A percentile compares a stretch with the other conserved stretches of the same genome.
These are phyloP conservation scores for Arachis monticola DNA, from an alignment of 331 rosid species.

Conservation along the genomic window DNA sequence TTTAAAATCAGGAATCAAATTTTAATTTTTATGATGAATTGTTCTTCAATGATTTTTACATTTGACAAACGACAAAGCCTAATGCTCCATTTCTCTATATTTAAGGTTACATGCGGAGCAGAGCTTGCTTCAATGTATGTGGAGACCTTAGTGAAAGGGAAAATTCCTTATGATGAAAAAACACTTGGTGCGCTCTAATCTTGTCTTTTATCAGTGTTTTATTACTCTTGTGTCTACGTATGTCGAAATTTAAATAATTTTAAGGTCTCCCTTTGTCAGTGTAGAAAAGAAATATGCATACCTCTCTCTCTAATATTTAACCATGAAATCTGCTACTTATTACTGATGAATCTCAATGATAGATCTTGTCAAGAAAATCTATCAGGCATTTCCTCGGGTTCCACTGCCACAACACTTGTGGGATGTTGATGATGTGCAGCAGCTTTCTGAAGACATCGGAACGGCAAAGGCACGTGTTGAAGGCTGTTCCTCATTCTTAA, in stretches of 20 bases:
- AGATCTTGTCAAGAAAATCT: conserved; percentile 79
- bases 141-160: conserved; percentile 83
- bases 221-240: background rate
- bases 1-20: background rate
- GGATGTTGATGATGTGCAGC: conserved; percentile 82
- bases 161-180: conserved; percentile 65
- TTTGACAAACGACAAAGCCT: conserved; percentile 29
- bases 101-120: conserved; percentile 93
- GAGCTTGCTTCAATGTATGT: conserved; percentile 91
- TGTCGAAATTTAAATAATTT: background rate
- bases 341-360: conserved; percentile 47
- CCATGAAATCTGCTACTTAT: conserved; percentile 36
- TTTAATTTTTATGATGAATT: conserved; percentile 13
- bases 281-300: conserved; percentile 16
- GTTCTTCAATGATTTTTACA: background rate
- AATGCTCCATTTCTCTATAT: conserved; percentile 32
- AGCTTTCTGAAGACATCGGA: conserved; percentile 83
- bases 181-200: conserved; percentile 69
- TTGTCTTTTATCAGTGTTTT: conserved; percentile 15
- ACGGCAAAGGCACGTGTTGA: conserved; percentile 90
- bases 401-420: conserved; percentile 70
- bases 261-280: conserved; percentile 14
- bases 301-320: conserved; percentile 16
- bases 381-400: conserved; percentile 70
- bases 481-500: conserved; percentile 88